Evolutionary conservation across 805 yeast species (phyloP).

Genomic region (Teunomyces pallodes): DNA sequence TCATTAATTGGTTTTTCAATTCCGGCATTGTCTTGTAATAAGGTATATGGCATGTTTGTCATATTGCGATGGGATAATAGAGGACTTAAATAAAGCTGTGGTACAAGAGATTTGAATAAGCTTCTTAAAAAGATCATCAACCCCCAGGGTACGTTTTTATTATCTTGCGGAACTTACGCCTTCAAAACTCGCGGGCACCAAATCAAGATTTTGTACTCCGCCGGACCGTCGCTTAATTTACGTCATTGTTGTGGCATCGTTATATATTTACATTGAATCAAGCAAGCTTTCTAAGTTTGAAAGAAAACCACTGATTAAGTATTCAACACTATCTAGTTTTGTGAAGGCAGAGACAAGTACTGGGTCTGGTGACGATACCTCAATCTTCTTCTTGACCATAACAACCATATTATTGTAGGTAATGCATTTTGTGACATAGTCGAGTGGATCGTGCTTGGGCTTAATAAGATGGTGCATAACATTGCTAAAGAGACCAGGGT

Average conservation of each 20-base stretch:
- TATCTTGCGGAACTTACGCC: neutral
- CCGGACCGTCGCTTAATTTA: too few species aligned
- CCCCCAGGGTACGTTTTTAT: neutral
- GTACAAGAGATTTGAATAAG: neutral
- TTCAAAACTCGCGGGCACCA: neutral
- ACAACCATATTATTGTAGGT: slow-evolving; percentile 59
- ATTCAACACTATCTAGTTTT: slow-evolving; percentile 62
- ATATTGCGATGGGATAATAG: neutral
- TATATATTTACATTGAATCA: neutral
- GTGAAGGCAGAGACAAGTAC: slow-evolving; percentile 58
- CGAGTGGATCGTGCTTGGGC: slow-evolving; percentile 38
- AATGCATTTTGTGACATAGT: slow-evolving; percentile 54
- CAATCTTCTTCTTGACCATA: slow-evolving; percentile 55
- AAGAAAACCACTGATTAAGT: slow-evolving; percentile 36
- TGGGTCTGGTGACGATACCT: slow-evolving; percentile 68
- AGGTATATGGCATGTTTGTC: slow-evolving; percentile 8
- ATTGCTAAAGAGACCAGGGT: slow-evolving; percentile 14
- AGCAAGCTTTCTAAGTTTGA: slow-evolving; percentile 13
- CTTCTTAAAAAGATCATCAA: slow-evolving; percentile 1
- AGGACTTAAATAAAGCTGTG: neutral
- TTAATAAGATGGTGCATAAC: slow-evolving; percentile 26
- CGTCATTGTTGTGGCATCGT: too few species aligned
- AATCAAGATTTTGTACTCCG: neutral
- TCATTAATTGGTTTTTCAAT: slow-evolving; percentile 56
- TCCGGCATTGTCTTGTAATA: slow-evolving; percentile 27